Percentiles rank a stretch among this genome's conserved stretches.
phyloP scores from a whole-genome alignment of 306 rosid genomes.

The Cucumis hystrix region DNA sequence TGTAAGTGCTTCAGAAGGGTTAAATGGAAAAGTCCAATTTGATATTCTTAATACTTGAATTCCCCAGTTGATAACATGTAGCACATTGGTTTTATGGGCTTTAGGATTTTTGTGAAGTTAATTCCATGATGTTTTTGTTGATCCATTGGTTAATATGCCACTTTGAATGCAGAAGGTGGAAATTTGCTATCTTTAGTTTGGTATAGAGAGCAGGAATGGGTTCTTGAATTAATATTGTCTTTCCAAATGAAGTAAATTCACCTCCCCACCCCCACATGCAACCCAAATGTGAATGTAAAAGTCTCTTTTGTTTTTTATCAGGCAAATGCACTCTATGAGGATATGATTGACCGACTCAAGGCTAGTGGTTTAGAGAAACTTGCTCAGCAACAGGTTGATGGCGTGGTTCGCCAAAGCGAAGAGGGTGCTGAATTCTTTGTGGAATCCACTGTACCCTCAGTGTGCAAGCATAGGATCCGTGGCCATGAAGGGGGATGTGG shows the following conservation, averaged over 20 bases:
- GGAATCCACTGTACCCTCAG: conserved; percentile 64
- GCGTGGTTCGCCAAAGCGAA: conserved; percentile 88
- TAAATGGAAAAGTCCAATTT: neutral
- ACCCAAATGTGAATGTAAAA: neutral
- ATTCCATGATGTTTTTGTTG: neutral
- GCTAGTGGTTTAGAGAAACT: conserved; percentile 85
- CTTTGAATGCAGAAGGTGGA: neutral
- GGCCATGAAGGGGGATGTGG: conserved; percentile 99
- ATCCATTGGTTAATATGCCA: neutral
- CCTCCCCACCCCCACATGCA: neutral
- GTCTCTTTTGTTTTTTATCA: conserved; percentile 17
- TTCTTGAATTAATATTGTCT: neutral
- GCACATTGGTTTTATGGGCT: neutral
- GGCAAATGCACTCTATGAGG: conserved; percentile 92
- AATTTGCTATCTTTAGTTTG: neutral
- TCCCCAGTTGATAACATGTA: neutral
- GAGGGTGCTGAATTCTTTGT: conserved; percentile 86
- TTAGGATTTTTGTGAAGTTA: neutral
- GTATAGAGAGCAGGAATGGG: neutral
- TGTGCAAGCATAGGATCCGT: conserved; percentile 46
- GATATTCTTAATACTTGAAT: neutral
- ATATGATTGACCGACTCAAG: conserved; percentile 53
- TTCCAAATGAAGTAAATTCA: neutral
- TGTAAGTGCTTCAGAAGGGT: neutral
- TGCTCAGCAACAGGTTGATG: conserved; percentile 94